Base-by-base conservation (phyloP, 495 filamentous ascomycete genomes). In the Neurospora tetraspora region DNA sequence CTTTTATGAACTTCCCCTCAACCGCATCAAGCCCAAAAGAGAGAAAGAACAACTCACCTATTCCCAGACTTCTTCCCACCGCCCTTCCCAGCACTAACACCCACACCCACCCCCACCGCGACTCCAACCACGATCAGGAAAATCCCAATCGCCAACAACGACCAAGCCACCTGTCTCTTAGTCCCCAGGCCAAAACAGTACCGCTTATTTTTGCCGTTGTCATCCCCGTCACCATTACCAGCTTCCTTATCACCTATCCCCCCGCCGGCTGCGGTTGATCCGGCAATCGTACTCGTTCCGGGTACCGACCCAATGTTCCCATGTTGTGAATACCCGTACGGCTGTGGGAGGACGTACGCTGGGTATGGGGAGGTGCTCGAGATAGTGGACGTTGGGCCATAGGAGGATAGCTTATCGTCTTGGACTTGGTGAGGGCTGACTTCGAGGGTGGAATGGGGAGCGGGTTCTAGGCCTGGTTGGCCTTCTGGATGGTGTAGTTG, bases 71-170 rank as follows among this genome's bases (percentile, higher is more conserved):
- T 69, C 16, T 70, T 72, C 7, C 37, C 68, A 34, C 45, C 31
- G 4, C 69, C 59, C 1, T 71, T 73, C 10, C 20, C 53, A 40
- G 71, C 20, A 43, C 76, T 72, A 11, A 82, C 39, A 2, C 80
- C 80, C 9, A 81, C 74, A 2, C 79, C 80, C 12, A 82, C 70
- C 10, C 80, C 80, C 3, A 77, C 74, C 9, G 80, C 79, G 7
- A 80, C 39, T 14, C 71, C 78, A 38, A 78, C 73, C 2, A 82
- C 80, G 4, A 74, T 39, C 8, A 80, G 16, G 20, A 82, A 78
- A 2, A 75, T 16, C 0, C 71, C 75, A 8, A 82, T 53, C 5
- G 74, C 76, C 12, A 80, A 12, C 4, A 77, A 68, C 18, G 75
- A 43, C 68, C 75, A 78, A 69, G 80, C 79, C 0, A n/a, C 43